These are phyloP conservation scores for Claviceps paspali DNA, from an alignment of 2,329 filamentous ascomycete species.

Conservation along the genomic window DNA sequence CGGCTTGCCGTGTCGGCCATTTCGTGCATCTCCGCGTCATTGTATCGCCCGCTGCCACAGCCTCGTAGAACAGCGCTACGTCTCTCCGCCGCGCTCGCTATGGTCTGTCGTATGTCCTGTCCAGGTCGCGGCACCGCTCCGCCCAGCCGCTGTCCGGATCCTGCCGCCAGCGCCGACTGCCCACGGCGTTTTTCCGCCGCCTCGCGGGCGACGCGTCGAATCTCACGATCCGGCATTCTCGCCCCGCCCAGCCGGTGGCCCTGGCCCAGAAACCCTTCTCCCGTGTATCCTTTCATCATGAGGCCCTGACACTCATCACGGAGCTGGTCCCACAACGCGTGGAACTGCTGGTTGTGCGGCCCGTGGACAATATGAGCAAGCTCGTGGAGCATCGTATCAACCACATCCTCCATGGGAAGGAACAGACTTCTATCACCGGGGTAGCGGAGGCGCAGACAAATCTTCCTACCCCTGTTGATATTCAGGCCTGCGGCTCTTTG, in stretches of 20 bases:
- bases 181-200: conserved; percentile 56
- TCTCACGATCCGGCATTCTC: conserved; percentile 54
- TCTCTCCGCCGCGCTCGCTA: conserved; percentile 55
- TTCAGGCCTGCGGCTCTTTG: conserved; percentile 43
- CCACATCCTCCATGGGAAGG: conserved; percentile 60
- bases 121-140: conserved; percentile 39
- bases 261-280: conserved; percentile 69
- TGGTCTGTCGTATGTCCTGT: conserved; percentile 55
- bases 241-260: conserved; percentile 59
- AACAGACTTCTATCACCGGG: conserved; percentile 62
- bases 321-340: conserved; percentile 77
- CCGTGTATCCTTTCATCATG: conserved; percentile 69
- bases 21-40: conserved; percentile 49
- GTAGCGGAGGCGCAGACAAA: conserved; percentile 70
- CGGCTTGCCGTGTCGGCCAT: conserved; percentile 47
- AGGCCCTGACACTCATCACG: conserved; percentile 72
- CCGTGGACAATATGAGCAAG: conserved; percentile 77
- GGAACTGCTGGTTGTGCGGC: conserved; percentile 69
- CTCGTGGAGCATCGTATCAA: conserved; percentile 91
- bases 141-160: conserved; percentile 58
- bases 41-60: conserved; percentile 58
- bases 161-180: conserved; percentile 39
- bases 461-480: conserved; percentile 58
- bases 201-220: conserved; percentile 55
- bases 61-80: conserved; percentile 53